These are phyloP conservation scores for Phytophthora brassicae DNA, from an alignment of 352 stramenopile species.

Conservation along the genomic window DNA sequence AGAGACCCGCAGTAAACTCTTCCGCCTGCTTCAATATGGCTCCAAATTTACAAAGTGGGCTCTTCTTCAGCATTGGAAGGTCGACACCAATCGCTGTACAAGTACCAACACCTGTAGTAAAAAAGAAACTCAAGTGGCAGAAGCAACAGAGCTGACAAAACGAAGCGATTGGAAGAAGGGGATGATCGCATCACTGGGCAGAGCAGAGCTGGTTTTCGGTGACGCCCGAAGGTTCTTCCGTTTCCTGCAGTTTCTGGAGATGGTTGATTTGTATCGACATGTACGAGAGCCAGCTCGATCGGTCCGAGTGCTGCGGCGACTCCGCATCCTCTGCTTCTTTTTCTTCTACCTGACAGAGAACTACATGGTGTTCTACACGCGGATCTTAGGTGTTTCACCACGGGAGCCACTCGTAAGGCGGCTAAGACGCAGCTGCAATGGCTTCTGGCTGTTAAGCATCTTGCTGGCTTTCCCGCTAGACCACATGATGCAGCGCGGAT, in stretches of 20 bases:
- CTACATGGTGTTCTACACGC: slow-evolving; percentile 53
- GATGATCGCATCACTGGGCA: slow-evolving; percentile 25
- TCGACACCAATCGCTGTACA: background rate
- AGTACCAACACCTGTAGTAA: background rate
- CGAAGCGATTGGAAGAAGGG: slow-evolving; percentile 18
- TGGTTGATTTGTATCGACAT: slow-evolving; percentile 51
- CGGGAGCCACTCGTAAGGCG: slow-evolving; percentile 34
- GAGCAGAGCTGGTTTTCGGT: slow-evolving; percentile 53
- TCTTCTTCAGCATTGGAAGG: slow-evolving; percentile 35
- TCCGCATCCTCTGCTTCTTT: slow-evolving; percentile 61
- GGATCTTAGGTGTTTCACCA: slow-evolving; percentile 37
- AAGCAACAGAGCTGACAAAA: slow-evolving; percentile 3
- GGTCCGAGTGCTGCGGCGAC: slow-evolving; percentile 39
- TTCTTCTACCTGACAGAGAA: slow-evolving; percentile 73
- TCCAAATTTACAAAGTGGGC: slow-evolving; percentile 55
- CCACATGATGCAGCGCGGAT: slow-evolving; percentile 37
- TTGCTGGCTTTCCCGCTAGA: slow-evolving; percentile 56
- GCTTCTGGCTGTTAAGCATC: slow-evolving; percentile 64
- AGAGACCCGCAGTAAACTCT: slow-evolving; percentile 68
- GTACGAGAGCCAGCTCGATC: slow-evolving; percentile 33
- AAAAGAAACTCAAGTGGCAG: background rate
- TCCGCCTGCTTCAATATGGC: slow-evolving; percentile 63
- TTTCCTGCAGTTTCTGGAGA: slow-evolving; percentile 69
- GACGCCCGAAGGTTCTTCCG: slow-evolving; percentile 63
- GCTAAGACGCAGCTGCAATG: slow-evolving; percentile 45